Percentiles rank a stretch among this genome's conserved stretches.
Conservation (phyloP, 257 asterid species). For the Jacaranda copaia region DNA sequence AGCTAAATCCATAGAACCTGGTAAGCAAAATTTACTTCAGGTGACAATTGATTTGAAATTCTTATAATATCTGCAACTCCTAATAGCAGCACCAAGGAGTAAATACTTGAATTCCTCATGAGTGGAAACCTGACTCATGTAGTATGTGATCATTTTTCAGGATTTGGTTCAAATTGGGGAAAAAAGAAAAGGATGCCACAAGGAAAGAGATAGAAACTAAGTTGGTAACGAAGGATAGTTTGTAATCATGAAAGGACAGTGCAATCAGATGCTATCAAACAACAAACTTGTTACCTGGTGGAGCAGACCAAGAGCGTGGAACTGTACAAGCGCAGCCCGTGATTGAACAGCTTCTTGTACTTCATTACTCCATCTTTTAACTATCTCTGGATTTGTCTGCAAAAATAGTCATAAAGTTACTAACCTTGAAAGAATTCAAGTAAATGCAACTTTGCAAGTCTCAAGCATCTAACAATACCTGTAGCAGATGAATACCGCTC, state of each 20-base stretch:
- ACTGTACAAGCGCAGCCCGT: constrained; percentile 93
- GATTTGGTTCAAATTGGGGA: neutral
- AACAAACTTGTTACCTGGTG: constrained; percentile 69
- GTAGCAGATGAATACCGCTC: constrained; percentile 91
- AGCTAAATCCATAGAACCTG: constrained; percentile 2
- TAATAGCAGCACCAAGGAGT: neutral
- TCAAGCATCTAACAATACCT: constrained; percentile 52
- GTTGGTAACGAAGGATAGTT: constrained; percentile 4
- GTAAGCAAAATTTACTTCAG: constrained; percentile 3
- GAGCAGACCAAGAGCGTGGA: constrained; percentile 91
- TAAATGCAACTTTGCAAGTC: constrained; percentile 26
- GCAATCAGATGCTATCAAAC: constrained; percentile 7
- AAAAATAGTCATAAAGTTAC: constrained; percentile 25
- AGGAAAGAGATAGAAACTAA: neutral
- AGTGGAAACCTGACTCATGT: neutral
- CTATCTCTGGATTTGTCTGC: constrained; percentile 93
- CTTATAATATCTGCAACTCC: neutral
- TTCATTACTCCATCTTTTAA: constrained; percentile 97
- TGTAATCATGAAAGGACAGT: constrained; percentile 5
- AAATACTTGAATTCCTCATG: neutral
- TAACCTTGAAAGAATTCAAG: constrained; percentile 27
- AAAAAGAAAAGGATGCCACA: neutral
- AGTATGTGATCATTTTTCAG: neutral
- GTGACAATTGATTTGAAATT: neutral
- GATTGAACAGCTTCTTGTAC: constrained; percentile 98